Conservation (phyloP, 2,329 filamentous ascomycete species). For the Fusarium avenaceum region DNA sequence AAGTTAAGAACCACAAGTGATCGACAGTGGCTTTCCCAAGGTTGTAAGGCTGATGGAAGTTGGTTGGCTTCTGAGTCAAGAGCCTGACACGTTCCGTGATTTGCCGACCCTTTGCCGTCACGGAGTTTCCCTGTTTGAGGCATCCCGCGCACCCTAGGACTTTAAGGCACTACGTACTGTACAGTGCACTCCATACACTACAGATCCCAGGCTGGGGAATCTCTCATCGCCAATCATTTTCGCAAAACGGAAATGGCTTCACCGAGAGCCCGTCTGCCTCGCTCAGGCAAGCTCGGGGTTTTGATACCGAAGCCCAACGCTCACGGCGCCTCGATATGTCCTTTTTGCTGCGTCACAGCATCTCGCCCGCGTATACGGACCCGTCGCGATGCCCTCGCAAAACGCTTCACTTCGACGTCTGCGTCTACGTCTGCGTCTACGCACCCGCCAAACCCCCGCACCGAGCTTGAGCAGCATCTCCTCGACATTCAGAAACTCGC, state of each 20-base stretch:
- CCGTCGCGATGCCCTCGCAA: conserved; percentile 44
- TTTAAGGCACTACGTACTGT: too few species aligned
- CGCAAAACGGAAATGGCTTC: conserved; percentile 50
- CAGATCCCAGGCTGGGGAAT: conserved; percentile 10
- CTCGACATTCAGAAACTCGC: conserved; percentile 72
- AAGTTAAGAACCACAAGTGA: conserved; percentile 24
- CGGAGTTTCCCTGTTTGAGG: conserved; percentile 38
- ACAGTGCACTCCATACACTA: conserved; percentile 1
- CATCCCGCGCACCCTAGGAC: too few species aligned
- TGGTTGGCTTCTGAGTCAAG: conserved; percentile 16
- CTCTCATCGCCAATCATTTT: conserved; percentile 40
- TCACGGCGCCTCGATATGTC: conserved; percentile 46
- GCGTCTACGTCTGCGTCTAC: conserved; percentile 6
- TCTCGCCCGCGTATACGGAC: conserved; percentile 39
- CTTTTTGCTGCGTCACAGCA: conserved; percentile 51
- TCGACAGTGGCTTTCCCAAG: conserved; percentile 22
- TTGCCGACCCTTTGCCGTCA: conserved; percentile 48
- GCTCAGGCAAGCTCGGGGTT: conserved; percentile 48
- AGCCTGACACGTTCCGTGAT: conserved; percentile 38
- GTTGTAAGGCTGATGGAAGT: conserved; percentile 20
- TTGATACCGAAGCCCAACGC: conserved; percentile 39
- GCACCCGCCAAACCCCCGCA: conserved; percentile 54
- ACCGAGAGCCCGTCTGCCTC: conserved; percentile 49
- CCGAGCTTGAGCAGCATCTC: conserved; percentile 71
- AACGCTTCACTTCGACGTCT: conserved; percentile 51